Base-by-base conservation (phyloP, 169 alveolate genomes). In the Theileria orientalis region DNA sequence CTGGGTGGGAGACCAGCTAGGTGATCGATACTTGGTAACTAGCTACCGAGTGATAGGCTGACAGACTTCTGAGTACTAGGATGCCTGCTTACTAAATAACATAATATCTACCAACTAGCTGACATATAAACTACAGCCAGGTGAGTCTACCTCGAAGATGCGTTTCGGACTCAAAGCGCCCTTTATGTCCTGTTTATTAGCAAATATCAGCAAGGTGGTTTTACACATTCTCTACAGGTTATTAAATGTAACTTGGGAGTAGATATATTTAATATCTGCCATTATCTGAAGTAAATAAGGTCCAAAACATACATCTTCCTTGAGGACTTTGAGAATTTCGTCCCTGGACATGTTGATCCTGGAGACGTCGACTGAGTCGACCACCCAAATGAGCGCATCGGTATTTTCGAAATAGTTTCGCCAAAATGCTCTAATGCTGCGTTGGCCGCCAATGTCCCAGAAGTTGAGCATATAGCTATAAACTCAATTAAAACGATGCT, bases 361-460 rank as follows among this genome's bases (percentile, higher is more conserved):
- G 59, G 94, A 90, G 47, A 93, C 80, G 90, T 98, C 99, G n/a
- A 98, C 96, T 23, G 99, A 94, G 76, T 96, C 99, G 32, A 96
- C 97, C 16, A 96, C 99, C 96, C 97, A 96, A 40, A 98, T 94
- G 30, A 98, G 90, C 27, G 99, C 99, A 88, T 98, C 99, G 21
- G 99, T 97, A 69, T 95, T 89, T 87, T 98, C 99, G 87, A 96
- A 98, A 93, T 98, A 98, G 86, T 98, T 97, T 82, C 98, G 88
- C 99, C 99, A 98, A 71, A 95, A 97, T 37, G 98, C 93, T 66
- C 99, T 87, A 59, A 98, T 97, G 21, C 99, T 92, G 59, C 96
- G 93, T 90, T 98, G 99, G 21, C 99, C 99, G n/a, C 99, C 99
- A 19, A 98, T 97, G 85, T 98, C 99, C 99, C 99, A 98, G 60